Percentiles rank a stretch among this genome's conserved stretches.
Evolutionary conservation across 169 alveolate species (phyloP).

Genomic region (Plasmodium falciparum): DNA sequence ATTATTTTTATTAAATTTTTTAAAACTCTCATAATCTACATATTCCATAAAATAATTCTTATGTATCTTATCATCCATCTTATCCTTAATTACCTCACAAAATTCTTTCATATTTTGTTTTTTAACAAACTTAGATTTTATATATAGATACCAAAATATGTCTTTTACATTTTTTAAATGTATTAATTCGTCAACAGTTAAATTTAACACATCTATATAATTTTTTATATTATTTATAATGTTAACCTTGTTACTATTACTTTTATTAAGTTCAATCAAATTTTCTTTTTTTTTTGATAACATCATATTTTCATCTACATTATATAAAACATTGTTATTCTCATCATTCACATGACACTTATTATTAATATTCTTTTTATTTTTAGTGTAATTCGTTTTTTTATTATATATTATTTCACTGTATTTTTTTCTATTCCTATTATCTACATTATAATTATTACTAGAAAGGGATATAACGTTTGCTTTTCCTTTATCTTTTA

Average conservation of each 20-base stretch:
- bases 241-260: neutral
- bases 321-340: neutral
- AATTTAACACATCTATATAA: conserved; percentile 7
- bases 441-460: neutral
- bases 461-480: neutral
- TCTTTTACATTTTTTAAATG: conserved; percentile 30
- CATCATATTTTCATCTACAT: too few relatives aligned
- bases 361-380: neutral
- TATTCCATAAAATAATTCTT: conserved; percentile 64
- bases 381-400: too few relatives aligned
- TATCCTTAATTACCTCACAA: conserved; percentile 48
- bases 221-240: conserved; percentile 9
- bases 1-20: conserved; percentile 15
- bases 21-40: conserved; percentile 30
- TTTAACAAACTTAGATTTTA: conserved; percentile 19
- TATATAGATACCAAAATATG: conserved; percentile 70
- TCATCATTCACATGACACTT: neutral
- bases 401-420: neutral
- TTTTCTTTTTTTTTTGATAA: too few relatives aligned
- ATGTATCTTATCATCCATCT: conserved; percentile 40
- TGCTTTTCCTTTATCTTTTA: neutral
- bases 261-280: too few relatives aligned
- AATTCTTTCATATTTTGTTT: conserved; percentile 14
- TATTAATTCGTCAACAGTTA: conserved; percentile 50
- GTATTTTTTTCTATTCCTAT: neutral